Evolutionary conservation across 495 filamentous ascomycete genomes (phyloP).

Genomic region (Tuber indicum): DNA sequence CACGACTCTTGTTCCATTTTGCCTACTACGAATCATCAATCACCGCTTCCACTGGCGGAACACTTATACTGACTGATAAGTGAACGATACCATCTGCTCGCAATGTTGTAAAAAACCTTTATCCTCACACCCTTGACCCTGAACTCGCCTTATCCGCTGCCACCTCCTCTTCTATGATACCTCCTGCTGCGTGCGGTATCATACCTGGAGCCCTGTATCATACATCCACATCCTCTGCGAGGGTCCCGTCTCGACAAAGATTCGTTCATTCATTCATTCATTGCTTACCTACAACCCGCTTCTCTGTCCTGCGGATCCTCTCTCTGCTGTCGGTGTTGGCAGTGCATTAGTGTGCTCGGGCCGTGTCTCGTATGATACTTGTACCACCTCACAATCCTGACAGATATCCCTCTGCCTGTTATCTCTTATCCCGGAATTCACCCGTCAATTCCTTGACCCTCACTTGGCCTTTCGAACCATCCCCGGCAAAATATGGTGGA

Average conservation of each 20-base stretch:
- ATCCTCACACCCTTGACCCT: background rate
- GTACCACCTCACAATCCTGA: background rate
- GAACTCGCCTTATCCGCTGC: background rate
- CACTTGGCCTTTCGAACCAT: background rate
- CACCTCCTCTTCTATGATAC: background rate
- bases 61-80: no score
- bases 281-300: background rate
- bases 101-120: background rate
- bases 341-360: conserved; percentile 1
- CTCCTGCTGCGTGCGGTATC: background rate
- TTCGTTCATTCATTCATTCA: background rate
- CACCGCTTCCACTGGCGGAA: no score
- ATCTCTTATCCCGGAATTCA: background rate
- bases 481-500: background rate
- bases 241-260: background rate
- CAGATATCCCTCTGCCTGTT: background rate
- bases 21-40: no score
- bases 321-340: background rate
- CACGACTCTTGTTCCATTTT: background rate
- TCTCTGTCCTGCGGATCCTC: background rate
- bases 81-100: background rate
- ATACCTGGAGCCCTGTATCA: background rate
- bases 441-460: background rate
- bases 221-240: background rate
- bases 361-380: background rate